phyloP scores from a whole-genome alignment of 345 rosid genomes.

The Pistacia atlantica region DNA sequence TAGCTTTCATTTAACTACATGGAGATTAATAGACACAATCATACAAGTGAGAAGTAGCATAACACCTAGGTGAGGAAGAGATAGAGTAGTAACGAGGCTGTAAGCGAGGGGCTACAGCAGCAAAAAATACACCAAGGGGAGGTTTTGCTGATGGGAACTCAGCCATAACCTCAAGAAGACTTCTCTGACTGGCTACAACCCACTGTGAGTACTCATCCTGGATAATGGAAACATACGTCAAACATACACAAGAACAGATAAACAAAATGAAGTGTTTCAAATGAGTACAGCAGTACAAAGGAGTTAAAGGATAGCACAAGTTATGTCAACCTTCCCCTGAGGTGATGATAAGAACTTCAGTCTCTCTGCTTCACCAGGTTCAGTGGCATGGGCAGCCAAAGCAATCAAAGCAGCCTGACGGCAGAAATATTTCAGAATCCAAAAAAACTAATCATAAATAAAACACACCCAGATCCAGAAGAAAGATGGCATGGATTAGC shows the following conservation, averaged over 20 bases:
- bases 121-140: constrained; percentile 95
- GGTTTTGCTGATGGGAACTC: constrained; percentile 93
- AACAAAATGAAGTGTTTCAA: not conserved
- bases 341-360: constrained; percentile 65
- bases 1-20: not conserved
- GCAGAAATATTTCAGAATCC: not conserved
- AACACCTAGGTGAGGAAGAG: constrained; percentile 94
- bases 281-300: not conserved
- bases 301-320: not conserved
- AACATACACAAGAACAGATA: not conserved
- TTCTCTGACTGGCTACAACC: constrained; percentile 85
- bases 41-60: constrained; percentile 6
- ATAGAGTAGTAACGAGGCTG: constrained; percentile 97
- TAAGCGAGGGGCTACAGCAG: constrained; percentile 89
- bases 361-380: constrained; percentile 72
- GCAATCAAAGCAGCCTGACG: constrained; percentile 85
- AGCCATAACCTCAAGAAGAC: constrained; percentile 96
- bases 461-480: constrained; percentile 5
- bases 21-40: constrained; percentile 4
- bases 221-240: not conserved
- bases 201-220: constrained; percentile 96
- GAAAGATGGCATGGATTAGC: constrained; percentile 1
- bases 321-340: constrained; percentile 59
- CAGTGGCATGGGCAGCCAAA: constrained; percentile 88
- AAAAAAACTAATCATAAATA: not conserved